Conservation (phyloP, 2,329 filamentous ascomycete species). For the Catunica adiposa region DNA sequence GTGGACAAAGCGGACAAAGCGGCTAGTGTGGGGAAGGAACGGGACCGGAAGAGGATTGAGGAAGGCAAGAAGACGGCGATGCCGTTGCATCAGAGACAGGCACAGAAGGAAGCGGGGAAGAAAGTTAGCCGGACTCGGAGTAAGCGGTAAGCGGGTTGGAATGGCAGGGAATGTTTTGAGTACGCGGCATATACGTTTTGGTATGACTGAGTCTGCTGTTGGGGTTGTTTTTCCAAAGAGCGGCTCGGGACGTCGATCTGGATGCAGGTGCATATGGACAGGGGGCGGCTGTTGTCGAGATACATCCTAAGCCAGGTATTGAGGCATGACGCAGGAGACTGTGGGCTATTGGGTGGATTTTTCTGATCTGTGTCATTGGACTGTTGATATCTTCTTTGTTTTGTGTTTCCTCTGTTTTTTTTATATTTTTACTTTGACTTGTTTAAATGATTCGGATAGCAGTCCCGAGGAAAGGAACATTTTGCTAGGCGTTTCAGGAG, state of each 20-base stretch:
- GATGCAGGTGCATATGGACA: not conserved
- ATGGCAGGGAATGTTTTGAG: no score
- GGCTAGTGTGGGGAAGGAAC: not conserved
- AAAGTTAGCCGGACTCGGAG: constrained; percentile 4
- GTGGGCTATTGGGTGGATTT: not conserved
- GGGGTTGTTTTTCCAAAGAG: not conserved
- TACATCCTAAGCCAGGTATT: not conserved
- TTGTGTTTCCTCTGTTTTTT: not conserved
- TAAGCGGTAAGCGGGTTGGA: not conserved
- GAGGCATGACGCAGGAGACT: not conserved
- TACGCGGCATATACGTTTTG: no score
- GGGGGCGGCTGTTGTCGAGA: not conserved
- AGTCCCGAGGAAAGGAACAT: not conserved
- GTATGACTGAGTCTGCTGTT: not conserved
- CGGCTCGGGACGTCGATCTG: not conserved
- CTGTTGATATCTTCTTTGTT: not conserved
- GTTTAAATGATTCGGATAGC: not conserved
- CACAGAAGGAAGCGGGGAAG: constrained; percentile 9
- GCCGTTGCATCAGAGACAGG: constrained; percentile 12
- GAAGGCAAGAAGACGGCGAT: constrained; percentile 14
- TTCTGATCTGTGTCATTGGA: not conserved
- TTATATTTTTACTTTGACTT: not conserved
- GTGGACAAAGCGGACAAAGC: not conserved
- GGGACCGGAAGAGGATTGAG: constrained; percentile 11
- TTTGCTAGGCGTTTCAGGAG: not conserved